These are phyloP conservation scores for Dalbergia cultrata DNA, from an alignment of 306 rosid species.

Conservation along the genomic window DNA sequence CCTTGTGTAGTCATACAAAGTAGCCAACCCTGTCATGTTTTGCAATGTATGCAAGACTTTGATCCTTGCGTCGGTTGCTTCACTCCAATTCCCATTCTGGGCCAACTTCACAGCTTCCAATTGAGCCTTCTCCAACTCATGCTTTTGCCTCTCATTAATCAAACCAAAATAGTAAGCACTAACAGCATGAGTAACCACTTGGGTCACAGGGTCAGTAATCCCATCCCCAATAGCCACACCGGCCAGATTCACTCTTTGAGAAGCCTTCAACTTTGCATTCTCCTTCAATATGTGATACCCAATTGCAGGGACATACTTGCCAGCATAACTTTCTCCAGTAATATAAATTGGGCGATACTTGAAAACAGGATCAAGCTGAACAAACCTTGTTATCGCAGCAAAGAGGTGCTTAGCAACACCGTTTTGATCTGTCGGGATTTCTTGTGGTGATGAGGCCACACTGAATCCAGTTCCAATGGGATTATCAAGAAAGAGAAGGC, in stretches of 20 bases:
- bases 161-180: constrained; percentile 67
- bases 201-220: constrained; percentile 70
- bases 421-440: constrained; percentile 71
- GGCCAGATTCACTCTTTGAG: constrained; percentile 55
- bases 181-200: constrained; percentile 65
- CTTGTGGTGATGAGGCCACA: constrained; percentile 60
- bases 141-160: constrained; percentile 70
- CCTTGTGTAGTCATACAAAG: constrained; percentile 65
- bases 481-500: constrained; percentile 75
- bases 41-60: constrained; percentile 23
- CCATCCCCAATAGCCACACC: constrained; percentile 90
- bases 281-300: constrained; percentile 65
- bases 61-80: constrained; percentile 55
- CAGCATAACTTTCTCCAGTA: constrained; percentile 88
- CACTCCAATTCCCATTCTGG: constrained; percentile 58
- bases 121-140: constrained; percentile 64
- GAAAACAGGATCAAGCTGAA: constrained; percentile 58
- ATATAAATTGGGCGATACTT: constrained; percentile 73
- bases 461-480: constrained; percentile 91
- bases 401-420: constrained; percentile 70
- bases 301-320: constrained; percentile 79
- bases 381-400: constrained; percentile 66
- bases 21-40: constrained; percentile 77
- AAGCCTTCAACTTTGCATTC: constrained; percentile 44
- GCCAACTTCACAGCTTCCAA: constrained; percentile 54